Base-by-base conservation (phyloP, 441 rosid genomes). In the Populus hybrid region DNA sequence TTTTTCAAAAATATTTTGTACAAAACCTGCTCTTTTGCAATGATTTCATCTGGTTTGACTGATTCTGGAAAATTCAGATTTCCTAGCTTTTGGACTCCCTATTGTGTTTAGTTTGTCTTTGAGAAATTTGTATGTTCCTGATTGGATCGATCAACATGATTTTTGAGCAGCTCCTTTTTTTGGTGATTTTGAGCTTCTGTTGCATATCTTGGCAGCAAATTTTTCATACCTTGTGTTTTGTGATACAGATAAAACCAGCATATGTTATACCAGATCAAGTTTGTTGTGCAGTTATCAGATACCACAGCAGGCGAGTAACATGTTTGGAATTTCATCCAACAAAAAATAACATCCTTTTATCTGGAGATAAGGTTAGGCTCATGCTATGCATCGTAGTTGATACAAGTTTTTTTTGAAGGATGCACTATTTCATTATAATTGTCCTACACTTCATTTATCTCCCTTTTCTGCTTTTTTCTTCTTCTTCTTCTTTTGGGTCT, bases 241-340 rank as follows among this genome's bases (percentile, higher is more conserved):
- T 38, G 38, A 4, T 24, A 57, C 83, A 95, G 98, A 88, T 92
- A 32, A 95, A 92, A 76, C 92, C 94, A 63, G 82, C 90, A 61
- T 82, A 87, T 85, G 84, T 90, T 75, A 90, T 95, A 73, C 99
- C 99, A 26, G 85, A 95, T 85, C 88, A 88, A 90, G 96, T 95
- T 68, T 85, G 81, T 73, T 91, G 96, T 84, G 98, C 95, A 18
- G 97, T 90, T 76, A 88, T 93, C 80, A 86, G 95, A 82, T 95
- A 95, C 84, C 98, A 95, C 79, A 93, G 99, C 80, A 87, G 98
- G 86, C 87, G 98, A 21, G 89, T 95, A 30, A 95, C 99, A 4
- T 88, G 99, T 80, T 84, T 95, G 85, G 99, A 95, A 85, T 95
- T 95, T 78, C 98, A 95, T 82, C 99, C 98, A 16, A 92, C 96